Evolutionary conservation across 2,329 filamentous ascomycete species (phyloP), one percentile per base, ranked within the genome.

Genomic region (Diaporthe capsici): DNA sequence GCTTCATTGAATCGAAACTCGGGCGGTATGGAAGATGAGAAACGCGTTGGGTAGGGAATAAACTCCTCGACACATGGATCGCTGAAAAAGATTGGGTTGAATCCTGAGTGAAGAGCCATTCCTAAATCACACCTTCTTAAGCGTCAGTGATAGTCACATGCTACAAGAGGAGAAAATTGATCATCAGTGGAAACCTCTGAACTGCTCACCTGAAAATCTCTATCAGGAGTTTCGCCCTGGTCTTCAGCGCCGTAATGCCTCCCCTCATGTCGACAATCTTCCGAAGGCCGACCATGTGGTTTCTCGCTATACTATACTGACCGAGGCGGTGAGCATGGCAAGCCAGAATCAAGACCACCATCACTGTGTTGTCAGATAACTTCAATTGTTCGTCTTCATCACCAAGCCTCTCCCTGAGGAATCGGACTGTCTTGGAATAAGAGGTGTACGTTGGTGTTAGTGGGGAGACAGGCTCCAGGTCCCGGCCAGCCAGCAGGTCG

Each of bases 231-330:
- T 84, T 86, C 31, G 78, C 60, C 34, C 83, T 84, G 10, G 80
- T 57, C 8, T 70, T 77, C 15, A 86, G 82, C 1, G 76, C 77
- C 15, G 20, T 42, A 2, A 85, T 49, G 0, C 84, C 85, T 3
- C 85, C 85, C 71, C 83, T 82, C 42, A 87, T 44, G 25, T 80
- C 75, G 9, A 86, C 80, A 9, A 87, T 84, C 75, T 80, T 84
- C 25, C 79, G 79, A 25, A 86, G 79, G 9, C 85, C 85, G 31
- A 81, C 65, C 72, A 86, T 79, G 71, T 86, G 84, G 28, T 83
- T 78, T 12, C 71, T 78, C 1, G 83, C 82, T 0, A 80, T 75
- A 6, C 79, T 71, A 22, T 72, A 71, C 53, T 86, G 81, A 4
- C 82, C 81, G 0, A 72, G 77, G 12, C 80, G 75, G 34, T 81